phyloP scores from a whole-genome alignment of 768 basidiomycete genomes.

The Calocybe cyanea region DNA sequence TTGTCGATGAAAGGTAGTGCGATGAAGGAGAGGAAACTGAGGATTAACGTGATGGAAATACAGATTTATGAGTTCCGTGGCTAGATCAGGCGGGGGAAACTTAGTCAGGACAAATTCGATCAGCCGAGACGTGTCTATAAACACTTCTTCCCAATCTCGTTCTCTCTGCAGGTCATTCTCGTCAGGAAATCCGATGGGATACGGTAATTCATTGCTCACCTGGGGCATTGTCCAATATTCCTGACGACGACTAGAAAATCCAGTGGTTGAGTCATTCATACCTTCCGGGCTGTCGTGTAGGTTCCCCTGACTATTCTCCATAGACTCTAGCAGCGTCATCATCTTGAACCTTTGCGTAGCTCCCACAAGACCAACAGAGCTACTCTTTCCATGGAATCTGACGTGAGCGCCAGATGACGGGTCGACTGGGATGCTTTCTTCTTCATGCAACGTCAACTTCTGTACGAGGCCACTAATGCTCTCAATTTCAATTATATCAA shows the following conservation, averaged over 20 bases:
- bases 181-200: background rate
- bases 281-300: slow-evolving; percentile 15
- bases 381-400: slow-evolving; percentile 64
- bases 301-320: slow-evolving; percentile 9
- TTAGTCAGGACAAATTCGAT: slow-evolving; percentile 31
- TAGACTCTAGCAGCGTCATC: slow-evolving; percentile 40
- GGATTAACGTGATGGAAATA: slow-evolving; percentile 65
- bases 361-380: slow-evolving; percentile 51
- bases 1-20: slow-evolving; percentile 62
- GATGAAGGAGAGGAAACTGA: slow-evolving; percentile 66
- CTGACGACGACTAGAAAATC: slow-evolving; percentile 30
- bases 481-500: slow-evolving; percentile 31
- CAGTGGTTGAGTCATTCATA: slow-evolving; percentile 1
- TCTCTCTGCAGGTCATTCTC: slow-evolving; percentile 51
- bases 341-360: slow-evolving; percentile 50
- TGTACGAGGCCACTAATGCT: slow-evolving; percentile 29
- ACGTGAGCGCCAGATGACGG: slow-evolving; percentile 33
- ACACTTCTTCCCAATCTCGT: slow-evolving; percentile 45
- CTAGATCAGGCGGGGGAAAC: slow-evolving; percentile 67
- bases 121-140: slow-evolving; percentile 25
- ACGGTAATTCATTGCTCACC: slow-evolving; percentile 31
- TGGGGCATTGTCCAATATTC: slow-evolving; percentile 57
- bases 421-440: slow-evolving; percentile 13
- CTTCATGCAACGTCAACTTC: slow-evolving; percentile 33
- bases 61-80: slow-evolving; percentile 52